Base-by-base conservation (phyloP, 768 basidiomycete genomes). In the Dentipellis sp. region DNA sequence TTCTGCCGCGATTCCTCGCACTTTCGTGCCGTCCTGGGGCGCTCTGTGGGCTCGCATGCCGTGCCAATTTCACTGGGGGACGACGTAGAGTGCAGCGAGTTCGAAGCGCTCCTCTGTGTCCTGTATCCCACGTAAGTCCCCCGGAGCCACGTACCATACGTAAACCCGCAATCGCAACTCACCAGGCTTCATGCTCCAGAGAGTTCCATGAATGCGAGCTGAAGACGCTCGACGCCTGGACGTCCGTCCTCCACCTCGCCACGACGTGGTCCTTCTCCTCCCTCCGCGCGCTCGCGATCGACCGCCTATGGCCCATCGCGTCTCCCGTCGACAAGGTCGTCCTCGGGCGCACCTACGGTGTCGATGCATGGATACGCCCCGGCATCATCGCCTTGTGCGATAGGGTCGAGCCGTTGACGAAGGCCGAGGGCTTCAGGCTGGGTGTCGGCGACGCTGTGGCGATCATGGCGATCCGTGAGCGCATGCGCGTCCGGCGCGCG, bases 201-300 rank as follows among this genome's bases (percentile, higher is more conserved):
- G 50, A 52, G 9, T 52, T 52, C n/a, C 11, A 52, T 23, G 23
- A 14, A 6, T 8, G 34, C 50, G 50, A 52, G 2, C 14, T 53
- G 38, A 17, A 3, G 4, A 60, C 58, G 38, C 59, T 54, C 14
- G 57, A 60, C 21, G 58, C 58, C 21, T 66, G 67, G 62, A 58
- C 62, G 6, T 63, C 66, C 22, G 60, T 66, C 29, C 55, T 67
- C 29, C 54, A 61, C 46, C 39, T 63, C 53, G 56, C 64, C 7
- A 54, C 62, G 60, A 68, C 10, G 51, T 74, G 16, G 70, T 66
- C 52, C 58, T 66, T 56, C 59, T 66, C 59, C 49, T 56, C 47
- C 52, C 65, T 57, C 62, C 71, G 54, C 63, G 14, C 38, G 9
- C 40, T 40, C 10, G 53, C 53, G 8, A 12, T 53, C 22, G 11